Percentiles rank a stretch among this genome's conserved stretches.
phyloP scores from a whole-genome alignment of 805 yeast species.

The Blastobotrys robertii region DNA sequence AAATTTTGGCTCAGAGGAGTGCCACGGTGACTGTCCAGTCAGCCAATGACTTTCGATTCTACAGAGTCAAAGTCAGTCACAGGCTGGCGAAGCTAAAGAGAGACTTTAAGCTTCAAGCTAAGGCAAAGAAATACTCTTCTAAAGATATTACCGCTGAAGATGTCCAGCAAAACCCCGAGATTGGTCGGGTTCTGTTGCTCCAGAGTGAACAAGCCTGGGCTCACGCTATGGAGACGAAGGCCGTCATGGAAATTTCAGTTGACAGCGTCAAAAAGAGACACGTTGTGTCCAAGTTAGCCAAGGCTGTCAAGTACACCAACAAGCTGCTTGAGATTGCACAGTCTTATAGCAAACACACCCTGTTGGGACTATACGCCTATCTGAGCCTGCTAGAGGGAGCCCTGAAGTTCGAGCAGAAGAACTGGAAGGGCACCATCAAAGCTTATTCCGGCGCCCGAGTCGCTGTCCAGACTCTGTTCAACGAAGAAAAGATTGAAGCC shows the following conservation, averaged over 20 bases:
- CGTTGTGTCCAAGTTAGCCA: constrained; percentile 57
- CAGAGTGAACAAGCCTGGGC: constrained; percentile 73
- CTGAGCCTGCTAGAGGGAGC: constrained; percentile 44
- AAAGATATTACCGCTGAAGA: constrained; percentile 39
- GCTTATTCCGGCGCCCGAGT: constrained; percentile 53
- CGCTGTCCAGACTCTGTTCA: constrained; percentile 37
- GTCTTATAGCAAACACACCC: constrained; percentile 7
- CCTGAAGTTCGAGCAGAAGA: constrained; percentile 40
- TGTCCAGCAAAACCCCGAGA: constrained; percentile 41
- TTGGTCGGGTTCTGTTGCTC: constrained; percentile 50
- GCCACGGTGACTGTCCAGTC: constrained; percentile 50
- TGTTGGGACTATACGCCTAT: constrained; percentile 19
- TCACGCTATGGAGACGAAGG: constrained; percentile 54
- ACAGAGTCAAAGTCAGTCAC: constrained; percentile 53
- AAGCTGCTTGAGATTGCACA: constrained; percentile 26
- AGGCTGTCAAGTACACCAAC: constrained; percentile 39
- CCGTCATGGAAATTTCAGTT: constrained; percentile 41
- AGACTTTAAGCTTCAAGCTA: constrained; percentile 53
- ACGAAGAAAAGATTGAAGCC: constrained; percentile 23
- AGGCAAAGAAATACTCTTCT: constrained; percentile 33
- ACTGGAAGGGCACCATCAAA: constrained; percentile 45
- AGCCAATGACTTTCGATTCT: constrained; percentile 57
- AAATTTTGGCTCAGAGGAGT: constrained; percentile 40
- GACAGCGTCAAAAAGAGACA: constrained; percentile 35
- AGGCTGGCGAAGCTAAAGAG: constrained; percentile 56